These are phyloP conservation scores for Calonectria pseudoturangicola DNA, from an alignment of 2,329 filamentous ascomycete species.

Conservation along the genomic window DNA sequence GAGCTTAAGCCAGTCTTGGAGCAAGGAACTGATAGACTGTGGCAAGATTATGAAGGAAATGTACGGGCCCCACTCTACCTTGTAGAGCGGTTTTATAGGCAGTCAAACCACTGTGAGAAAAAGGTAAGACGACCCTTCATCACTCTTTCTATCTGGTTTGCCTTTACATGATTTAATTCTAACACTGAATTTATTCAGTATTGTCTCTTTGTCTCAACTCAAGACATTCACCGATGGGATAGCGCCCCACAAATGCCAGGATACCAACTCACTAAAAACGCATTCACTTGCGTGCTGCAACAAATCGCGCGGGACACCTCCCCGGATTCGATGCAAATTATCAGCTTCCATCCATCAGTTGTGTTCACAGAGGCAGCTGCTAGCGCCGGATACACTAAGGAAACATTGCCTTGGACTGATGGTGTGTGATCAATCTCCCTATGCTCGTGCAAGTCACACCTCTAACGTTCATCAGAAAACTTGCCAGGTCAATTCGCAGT, in stretches of 20 bases:
- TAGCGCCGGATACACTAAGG: conserved; percentile 47
- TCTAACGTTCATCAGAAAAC: conserved; percentile 50
- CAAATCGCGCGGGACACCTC: conserved; percentile 58
- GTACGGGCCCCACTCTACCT: conserved; percentile 44
- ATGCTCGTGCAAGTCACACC: too few relatives aligned
- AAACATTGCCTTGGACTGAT: conserved; percentile 49
- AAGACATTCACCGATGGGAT: conserved; percentile 55
- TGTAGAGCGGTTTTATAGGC: conserved; percentile 48
- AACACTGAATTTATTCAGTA: conserved; percentile 19
- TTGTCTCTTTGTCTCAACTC: conserved; percentile 42
- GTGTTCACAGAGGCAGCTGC: conserved; percentile 58
- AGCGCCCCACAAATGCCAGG: conserved; percentile 47
- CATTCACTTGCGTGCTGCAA: conserved; percentile 60
- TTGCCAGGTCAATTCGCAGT: conserved; percentile 65
- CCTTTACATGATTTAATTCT: accelerated
- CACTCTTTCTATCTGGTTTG: not conserved
- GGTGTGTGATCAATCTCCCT: conserved; percentile 26
- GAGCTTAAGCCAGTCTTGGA: conserved; percentile 43
- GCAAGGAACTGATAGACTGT: conserved; percentile 48
- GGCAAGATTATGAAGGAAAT: conserved; percentile 50
- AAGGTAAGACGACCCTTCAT: conserved; percentile 34
- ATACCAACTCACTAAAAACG: conserved; percentile 63
- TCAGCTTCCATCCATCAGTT: conserved; percentile 64
- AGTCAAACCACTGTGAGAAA: conserved; percentile 35
- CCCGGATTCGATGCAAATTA: conserved; percentile 59